Conservation (phyloP, 2,329 filamentous ascomycete species). For the Aspergillus ochraceus region DNA sequence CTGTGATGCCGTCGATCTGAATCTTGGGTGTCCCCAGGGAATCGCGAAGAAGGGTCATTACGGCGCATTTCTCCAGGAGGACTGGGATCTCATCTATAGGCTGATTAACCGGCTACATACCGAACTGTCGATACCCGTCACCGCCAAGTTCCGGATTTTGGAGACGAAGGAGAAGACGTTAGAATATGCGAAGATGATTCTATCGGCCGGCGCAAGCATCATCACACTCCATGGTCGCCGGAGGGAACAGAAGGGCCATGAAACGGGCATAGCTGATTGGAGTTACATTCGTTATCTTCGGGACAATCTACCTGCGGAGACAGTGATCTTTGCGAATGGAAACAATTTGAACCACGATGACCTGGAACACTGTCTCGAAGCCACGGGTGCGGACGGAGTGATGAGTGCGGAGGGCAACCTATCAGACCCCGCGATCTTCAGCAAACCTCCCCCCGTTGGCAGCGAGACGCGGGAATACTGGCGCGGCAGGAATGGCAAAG, state of each 20-base stretch:
- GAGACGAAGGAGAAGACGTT: slow-evolving; percentile 85
- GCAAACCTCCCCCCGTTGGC: slow-evolving; percentile 62
- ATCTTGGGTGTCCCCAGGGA: slow-evolving; percentile 92
- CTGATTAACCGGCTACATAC: slow-evolving; percentile 81
- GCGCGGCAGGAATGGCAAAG: slow-evolving; percentile 73
- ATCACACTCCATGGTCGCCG: slow-evolving; percentile 87
- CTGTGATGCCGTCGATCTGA: slow-evolving; percentile 94
- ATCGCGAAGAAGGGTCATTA: slow-evolving; percentile 91
- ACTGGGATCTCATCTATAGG: slow-evolving; percentile 78
- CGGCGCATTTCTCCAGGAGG: slow-evolving; percentile 91
- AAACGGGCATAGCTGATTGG: slow-evolving; percentile 94
- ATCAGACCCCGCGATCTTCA: slow-evolving; percentile 86
- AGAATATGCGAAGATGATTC: slow-evolving; percentile 82
- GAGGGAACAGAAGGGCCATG: slow-evolving; percentile 91
- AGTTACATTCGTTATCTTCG: slow-evolving; percentile 76
- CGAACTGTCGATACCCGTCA: slow-evolving; percentile 78
- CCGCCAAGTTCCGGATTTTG: slow-evolving; percentile 89
- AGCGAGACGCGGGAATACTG: slow-evolving; percentile 79
- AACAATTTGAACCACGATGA: slow-evolving; percentile 84
- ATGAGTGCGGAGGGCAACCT: slow-evolving; percentile 97
- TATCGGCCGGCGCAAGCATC: slow-evolving; percentile 86
- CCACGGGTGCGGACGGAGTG: slow-evolving; percentile 84
- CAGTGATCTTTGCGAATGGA: slow-evolving; percentile 94
- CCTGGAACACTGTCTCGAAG: slow-evolving; percentile 72
- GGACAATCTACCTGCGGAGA: slow-evolving; percentile 79